phyloP scores from a whole-genome alignment of 495 filamentous ascomycete species.

The Hypoxylon fragiforme region DNA sequence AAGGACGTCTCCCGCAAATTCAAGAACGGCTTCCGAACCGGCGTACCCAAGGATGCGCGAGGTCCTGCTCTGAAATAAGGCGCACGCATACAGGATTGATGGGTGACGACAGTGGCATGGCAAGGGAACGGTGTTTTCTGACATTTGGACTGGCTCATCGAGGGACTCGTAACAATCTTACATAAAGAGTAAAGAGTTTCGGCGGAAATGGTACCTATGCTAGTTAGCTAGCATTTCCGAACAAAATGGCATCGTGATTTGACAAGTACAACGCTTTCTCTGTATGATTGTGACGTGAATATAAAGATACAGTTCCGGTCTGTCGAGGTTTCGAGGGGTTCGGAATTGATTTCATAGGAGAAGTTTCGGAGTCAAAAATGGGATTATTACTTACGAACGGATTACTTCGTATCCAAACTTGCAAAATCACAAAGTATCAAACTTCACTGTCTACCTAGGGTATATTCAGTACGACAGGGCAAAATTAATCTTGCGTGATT shows the following conservation, averaged over 20 bases:
- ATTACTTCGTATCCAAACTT: no score
- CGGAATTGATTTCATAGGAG: no score
- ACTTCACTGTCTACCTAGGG: no score
- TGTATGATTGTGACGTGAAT: neutral
- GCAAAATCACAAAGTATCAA: no score
- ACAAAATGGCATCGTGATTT: conserved; percentile 40
- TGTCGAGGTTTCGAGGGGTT: neutral
- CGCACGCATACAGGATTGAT: conserved; percentile 28
- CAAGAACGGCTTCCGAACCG: conserved; percentile 95
- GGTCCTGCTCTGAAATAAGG: conserved; percentile 54
- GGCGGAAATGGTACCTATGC: conserved; percentile 30
- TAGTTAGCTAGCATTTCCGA: conserved; percentile 30
- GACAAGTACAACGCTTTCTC: conserved; percentile 24
- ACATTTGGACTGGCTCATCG: conserved; percentile 41
- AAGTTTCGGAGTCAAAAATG: no score
- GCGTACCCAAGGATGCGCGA: conserved; percentile 80
- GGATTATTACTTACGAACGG: no score
- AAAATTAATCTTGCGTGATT: no score
- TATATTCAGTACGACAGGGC: no score
- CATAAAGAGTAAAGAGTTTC: conserved; percentile 26
- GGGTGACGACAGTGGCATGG: conserved; percentile 39
- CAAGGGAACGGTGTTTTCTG: conserved; percentile 42
- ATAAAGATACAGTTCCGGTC: neutral
- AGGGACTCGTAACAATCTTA: no score
- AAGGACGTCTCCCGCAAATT: conserved; percentile 86